These are phyloP conservation scores for Ehretia macrophylla DNA, from an alignment of 257 asterid species.

Conservation along the genomic window DNA sequence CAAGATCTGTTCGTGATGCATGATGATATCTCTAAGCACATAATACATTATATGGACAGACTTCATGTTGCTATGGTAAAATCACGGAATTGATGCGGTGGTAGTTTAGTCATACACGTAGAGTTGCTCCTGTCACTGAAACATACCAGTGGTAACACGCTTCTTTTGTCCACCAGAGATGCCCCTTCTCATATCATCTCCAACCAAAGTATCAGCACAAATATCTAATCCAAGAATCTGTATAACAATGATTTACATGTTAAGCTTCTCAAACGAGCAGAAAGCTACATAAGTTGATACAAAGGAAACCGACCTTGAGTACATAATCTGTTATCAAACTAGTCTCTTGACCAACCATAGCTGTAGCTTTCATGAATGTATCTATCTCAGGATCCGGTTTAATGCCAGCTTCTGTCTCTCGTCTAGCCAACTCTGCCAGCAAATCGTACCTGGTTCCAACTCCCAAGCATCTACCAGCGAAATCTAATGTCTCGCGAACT, in stretches of 20 bases:
- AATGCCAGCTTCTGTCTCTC: slow-evolving; percentile 54
- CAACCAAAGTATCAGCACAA: slow-evolving; percentile 87
- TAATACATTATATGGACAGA: neutral
- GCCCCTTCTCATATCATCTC: slow-evolving; percentile 92
- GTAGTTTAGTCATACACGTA: neutral
- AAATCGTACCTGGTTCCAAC: slow-evolving; percentile 82
- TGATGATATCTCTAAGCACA: neutral
- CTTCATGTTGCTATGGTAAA: no score
- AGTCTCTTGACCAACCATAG: slow-evolving; percentile 70
- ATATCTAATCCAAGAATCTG: slow-evolving; percentile 91
- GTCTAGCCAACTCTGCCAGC: slow-evolving; percentile 56
- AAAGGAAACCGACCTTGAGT: slow-evolving; percentile 53
- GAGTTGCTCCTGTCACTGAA: neutral
- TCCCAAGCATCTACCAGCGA: slow-evolving; percentile 87
- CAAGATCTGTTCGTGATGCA: neutral
- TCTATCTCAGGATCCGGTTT: slow-evolving; percentile 70
- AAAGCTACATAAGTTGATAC: neutral
- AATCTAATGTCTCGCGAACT: slow-evolving; percentile 85
- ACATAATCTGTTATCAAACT: slow-evolving; percentile 79
- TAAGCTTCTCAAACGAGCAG: neutral
- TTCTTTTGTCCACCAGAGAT: slow-evolving; percentile 95
- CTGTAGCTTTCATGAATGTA: slow-evolving; percentile 78
- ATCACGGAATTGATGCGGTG: no score
- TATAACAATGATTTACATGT: neutral
- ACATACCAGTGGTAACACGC: slow-evolving; percentile 80